Evolutionary conservation across 352 stramenopile genomes (phyloP), one percentile per base, ranked within the genome.

Genomic region (Phytophthora aleatoria): DNA sequence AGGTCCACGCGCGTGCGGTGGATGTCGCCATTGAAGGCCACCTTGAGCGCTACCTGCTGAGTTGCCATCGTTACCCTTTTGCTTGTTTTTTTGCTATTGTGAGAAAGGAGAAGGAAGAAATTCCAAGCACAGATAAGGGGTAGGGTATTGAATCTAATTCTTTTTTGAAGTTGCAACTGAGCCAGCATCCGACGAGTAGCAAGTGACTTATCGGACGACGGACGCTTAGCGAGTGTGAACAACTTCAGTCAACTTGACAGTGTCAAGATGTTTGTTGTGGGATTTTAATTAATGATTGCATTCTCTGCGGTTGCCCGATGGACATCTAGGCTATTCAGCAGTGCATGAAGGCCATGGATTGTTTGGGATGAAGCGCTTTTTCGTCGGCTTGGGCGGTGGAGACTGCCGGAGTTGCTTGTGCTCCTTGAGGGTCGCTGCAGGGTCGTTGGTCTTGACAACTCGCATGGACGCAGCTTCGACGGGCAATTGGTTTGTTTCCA

Each of bases 1-100:
- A 92, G 62, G 45, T 91, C 78, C 51, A 93, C 81, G 68, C 85
- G 79, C 31, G 73, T 79, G 67, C 85, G 83, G 73, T 93, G 85
- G 57, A 93, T 87, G 51, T 93, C 85, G 5, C 85, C 85, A 50
- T 87, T 89, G 71, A 77, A 87, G 15, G 74, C 79, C 65, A 93
- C 86, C 77, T 93, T 93, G 53, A 93, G 75, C 48, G 81, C 70
- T 16, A 75, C 75, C 53, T 82, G 69, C 51, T 69, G 74, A 33
- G 48, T 49, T 38, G 54, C 33, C 64, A 67, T 72, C 39, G 49
- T 61, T 62, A 50, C 30, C 10, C 35, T 44, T 44, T 35, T 11
- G 7, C 4, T 52, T 36, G 30, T 4, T 41, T 35, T 13, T 52
- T 51, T 20, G 20, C 20, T 20, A 50, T 52, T 53, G 50, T 45